These are phyloP conservation scores for Fistulifera pelliculosa DNA, from an alignment of 108 stramenopile species.

Conservation along the genomic window DNA sequence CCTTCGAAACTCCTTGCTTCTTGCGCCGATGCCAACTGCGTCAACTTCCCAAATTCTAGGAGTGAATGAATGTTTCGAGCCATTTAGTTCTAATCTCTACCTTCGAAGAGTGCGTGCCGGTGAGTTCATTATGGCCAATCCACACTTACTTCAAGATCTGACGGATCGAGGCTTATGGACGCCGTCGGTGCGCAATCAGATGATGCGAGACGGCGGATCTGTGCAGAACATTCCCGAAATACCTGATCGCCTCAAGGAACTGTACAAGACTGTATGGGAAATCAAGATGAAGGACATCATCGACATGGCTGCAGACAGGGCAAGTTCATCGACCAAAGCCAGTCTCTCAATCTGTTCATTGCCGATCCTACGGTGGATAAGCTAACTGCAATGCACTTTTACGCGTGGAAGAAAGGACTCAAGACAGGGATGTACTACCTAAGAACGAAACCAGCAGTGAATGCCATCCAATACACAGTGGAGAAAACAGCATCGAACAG, in stretches of 20 bases:
- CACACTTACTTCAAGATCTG: constrained; percentile 91
- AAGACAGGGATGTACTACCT: constrained; percentile 99
- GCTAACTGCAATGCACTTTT: constrained; percentile 97
- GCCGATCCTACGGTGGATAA: constrained; percentile 87
- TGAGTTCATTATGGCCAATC: constrained; percentile 96
- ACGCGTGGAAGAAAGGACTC: constrained; percentile 92
- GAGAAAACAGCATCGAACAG: constrained; percentile 33
- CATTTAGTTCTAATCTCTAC: constrained; percentile 95
- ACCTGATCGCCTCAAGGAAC: constrained; percentile 74
- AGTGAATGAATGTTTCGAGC: constrained; percentile 97
- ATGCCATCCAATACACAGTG: constrained; percentile 97
- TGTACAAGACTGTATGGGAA: constrained; percentile 99
- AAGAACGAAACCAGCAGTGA: constrained; percentile 89
- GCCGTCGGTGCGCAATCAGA: constrained; percentile 77
- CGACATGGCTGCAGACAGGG: constrained; percentile 96
- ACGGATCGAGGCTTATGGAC: constrained; percentile 94
- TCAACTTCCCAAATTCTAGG: constrained; percentile 96
- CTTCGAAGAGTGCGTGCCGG: constrained; percentile 93
- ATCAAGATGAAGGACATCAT: constrained; percentile 91
- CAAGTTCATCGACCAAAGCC: constrained; percentile 94
- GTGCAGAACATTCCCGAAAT: constrained; percentile 77
- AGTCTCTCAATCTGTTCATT: constrained; percentile 93
- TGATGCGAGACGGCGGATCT: constrained; percentile 90
- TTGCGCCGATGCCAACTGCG: constrained; percentile 99
- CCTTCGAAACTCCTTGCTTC: constrained; percentile 86